These are phyloP conservation scores for Peniophora sp. DNA, from an alignment of 1,284 basidiomycete species.

Conservation along the genomic window DNA sequence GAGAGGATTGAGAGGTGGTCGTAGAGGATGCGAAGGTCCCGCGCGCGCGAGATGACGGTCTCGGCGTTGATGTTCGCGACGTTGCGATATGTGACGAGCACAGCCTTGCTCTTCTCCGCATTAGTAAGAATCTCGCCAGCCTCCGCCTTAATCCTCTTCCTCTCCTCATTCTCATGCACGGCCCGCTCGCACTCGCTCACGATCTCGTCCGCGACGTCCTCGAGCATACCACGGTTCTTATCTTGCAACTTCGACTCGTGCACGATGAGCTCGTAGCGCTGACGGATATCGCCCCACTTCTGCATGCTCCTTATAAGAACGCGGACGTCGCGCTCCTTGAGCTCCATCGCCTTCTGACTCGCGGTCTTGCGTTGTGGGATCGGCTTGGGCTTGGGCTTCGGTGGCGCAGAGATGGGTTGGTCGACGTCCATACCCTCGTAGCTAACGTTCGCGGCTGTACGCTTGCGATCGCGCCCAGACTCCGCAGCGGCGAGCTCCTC, in stretches of 20 bases:
- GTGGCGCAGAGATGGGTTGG: constrained; percentile 50
- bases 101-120: constrained; percentile 90
- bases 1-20: constrained; percentile 66
- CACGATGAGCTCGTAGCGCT: constrained; percentile 91
- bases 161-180: constrained; percentile 77
- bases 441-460: constrained; percentile 79
- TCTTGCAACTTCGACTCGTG: constrained; percentile 88
- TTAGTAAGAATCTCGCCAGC: constrained; percentile 82
- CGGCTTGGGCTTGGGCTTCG: constrained; percentile 66
- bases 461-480: constrained; percentile 64
- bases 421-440: constrained; percentile 91
- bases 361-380: constrained; percentile 75
- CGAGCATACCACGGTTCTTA: constrained; percentile 92
- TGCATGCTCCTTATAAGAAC: constrained; percentile 93
- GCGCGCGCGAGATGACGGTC: constrained; percentile 86
- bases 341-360: constrained; percentile 88
- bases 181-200: constrained; percentile 81
- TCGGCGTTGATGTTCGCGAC: constrained; percentile 97
- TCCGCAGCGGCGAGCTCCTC: constrained; percentile 63
- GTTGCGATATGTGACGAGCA: constrained; percentile 84
- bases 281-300: constrained; percentile 95
- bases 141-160: constrained; percentile 68
- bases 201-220: constrained; percentile 90
- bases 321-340: constrained; percentile 95
- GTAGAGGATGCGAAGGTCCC: constrained; percentile 86